These are phyloP conservation scores for Neobulgaria alba DNA, from an alignment of 2,329 filamentous ascomycete genomes.

Conservation along the genomic window DNA sequence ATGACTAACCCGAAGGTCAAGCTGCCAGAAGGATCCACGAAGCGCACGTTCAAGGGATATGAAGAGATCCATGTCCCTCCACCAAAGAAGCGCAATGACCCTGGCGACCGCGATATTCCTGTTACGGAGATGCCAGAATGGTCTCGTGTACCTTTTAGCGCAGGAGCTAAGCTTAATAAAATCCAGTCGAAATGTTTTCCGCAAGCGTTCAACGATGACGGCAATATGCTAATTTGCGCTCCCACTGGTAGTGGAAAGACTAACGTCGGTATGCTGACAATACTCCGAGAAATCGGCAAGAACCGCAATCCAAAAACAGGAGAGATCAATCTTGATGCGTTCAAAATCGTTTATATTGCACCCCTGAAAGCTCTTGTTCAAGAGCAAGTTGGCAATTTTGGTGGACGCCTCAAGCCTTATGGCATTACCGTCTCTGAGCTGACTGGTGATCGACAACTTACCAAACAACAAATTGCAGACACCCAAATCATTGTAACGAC, in stretches of 20 bases:
- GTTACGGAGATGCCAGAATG: constrained; percentile 87
- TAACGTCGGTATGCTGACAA: constrained; percentile 95
- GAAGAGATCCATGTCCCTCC: constrained; percentile 96
- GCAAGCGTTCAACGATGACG: constrained; percentile 84
- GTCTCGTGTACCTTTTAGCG: constrained; percentile 79
- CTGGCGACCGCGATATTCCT: constrained; percentile 72
- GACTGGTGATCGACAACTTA: constrained; percentile 94
- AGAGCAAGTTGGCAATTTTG: constrained; percentile 97
- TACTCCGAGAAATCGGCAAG: constrained; percentile 93
- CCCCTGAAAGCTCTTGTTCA: constrained; percentile 93
- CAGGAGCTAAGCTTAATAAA: constrained; percentile 80
- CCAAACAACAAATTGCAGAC: constrained; percentile 95
- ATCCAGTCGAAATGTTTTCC: constrained; percentile 93
- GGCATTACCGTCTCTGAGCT: constrained; percentile 92
- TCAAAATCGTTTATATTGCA: constrained; percentile 98
- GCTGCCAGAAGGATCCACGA: constrained; percentile 88
- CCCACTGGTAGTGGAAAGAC: constrained; percentile 97
- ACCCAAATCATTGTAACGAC: constrained; percentile 98
- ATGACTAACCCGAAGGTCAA: constrained; percentile 99
- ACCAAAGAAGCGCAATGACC: constrained; percentile 78
- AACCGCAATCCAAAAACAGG: constrained; percentile 81
- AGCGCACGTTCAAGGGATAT: constrained; percentile 93
- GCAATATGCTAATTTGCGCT: constrained; percentile 96
- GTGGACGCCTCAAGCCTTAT: constrained; percentile 80
- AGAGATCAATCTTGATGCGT: constrained; percentile 90